phyloP scores from a whole-genome alignment of 1,139 yeast species.

The Yamadazyma kanchanaburiensis region DNA sequence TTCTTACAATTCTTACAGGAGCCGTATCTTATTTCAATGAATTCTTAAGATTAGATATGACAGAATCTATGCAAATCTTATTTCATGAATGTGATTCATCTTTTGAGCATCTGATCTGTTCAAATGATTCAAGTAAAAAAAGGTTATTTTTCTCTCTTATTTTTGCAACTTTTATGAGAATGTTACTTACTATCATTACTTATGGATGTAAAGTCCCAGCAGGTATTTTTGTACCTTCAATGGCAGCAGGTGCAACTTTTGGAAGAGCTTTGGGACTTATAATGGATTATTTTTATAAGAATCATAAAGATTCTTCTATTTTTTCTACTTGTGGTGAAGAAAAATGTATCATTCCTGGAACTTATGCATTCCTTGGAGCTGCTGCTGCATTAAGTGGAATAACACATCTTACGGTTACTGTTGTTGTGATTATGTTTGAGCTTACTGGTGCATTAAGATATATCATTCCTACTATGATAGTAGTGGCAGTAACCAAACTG shows the following conservation, averaged over 20 bases:
- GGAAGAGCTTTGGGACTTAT: slow-evolving; percentile 80
- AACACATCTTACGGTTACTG: slow-evolving; percentile 87
- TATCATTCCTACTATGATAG: slow-evolving; percentile 93
- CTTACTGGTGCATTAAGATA: slow-evolving; percentile 89
- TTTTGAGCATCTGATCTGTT: slow-evolving; percentile 45
- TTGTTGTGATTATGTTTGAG: slow-evolving; percentile 94
- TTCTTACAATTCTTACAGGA: slow-evolving; percentile 69
- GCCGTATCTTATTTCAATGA: slow-evolving; percentile 78
- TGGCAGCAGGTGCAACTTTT: slow-evolving; percentile 95
- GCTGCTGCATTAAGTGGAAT: slow-evolving; percentile 94
- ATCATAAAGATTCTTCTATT: slow-evolving; percentile 33
- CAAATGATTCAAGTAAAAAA: slow-evolving; percentile 33
- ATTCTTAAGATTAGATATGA: slow-evolving; percentile 84
- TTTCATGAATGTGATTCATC: slow-evolving; percentile 77
- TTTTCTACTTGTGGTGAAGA: slow-evolving; percentile 49
- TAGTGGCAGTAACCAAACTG: slow-evolving; percentile 83
- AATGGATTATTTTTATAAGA: slow-evolving; percentile 54
- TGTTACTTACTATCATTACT: slow-evolving; percentile 70
- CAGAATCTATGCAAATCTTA: slow-evolving; percentile 86
- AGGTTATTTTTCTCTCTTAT: slow-evolving; percentile 48
- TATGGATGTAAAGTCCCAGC: slow-evolving; percentile 95
- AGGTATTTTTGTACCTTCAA: slow-evolving; percentile 93
- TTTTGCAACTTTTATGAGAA: slow-evolving; percentile 71
- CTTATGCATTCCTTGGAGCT: slow-evolving; percentile 95
- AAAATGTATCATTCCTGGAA: slow-evolving; percentile 82